phyloP scores from a whole-genome alignment of 192 early-diverging fungal species.

The Thoreauomyces humboldtii region DNA sequence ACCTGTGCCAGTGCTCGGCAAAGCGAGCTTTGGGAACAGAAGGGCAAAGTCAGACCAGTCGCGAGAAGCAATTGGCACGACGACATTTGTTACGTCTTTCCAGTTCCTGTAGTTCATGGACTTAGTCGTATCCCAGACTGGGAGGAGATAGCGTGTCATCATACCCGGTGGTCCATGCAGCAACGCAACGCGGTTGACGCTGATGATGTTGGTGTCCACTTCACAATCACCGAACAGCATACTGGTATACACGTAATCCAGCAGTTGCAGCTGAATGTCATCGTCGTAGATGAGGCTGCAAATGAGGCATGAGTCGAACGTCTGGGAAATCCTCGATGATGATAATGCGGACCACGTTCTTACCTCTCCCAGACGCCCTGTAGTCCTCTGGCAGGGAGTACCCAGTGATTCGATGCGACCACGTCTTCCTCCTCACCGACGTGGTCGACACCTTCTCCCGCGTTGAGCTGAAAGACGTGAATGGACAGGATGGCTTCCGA shows the following conservation, averaged over 20 bases:
- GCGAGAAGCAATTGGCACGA: no score
- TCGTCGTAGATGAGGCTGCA: conserved; percentile 59
- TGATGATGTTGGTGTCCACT: conserved; percentile 55
- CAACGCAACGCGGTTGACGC: conserved; percentile 60
- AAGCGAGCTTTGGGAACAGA: no score
- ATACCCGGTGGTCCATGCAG: conserved; percentile 71
- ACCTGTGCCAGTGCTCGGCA: conserved; percentile 61
- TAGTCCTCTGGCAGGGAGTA: conserved; percentile 43
- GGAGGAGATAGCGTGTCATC: no score
- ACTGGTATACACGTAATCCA: conserved; percentile 62
- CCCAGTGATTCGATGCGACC: conserved; percentile 49
- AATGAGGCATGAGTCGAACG: background rate
- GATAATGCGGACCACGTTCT: background rate
- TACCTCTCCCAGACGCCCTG: conserved; percentile 57
- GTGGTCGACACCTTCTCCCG: conserved; percentile 49
- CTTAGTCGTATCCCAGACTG: no score
- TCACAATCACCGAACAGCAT: conserved; percentile 59
- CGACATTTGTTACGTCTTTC: no score
- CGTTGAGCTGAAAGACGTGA: conserved; percentile 26
- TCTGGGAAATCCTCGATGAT: background rate
- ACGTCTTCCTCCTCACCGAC: conserved; percentile 36
- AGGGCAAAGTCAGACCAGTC: no score
- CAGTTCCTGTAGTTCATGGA: no score
- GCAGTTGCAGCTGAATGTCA: conserved; percentile 45
- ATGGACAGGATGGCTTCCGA: background rate